Base-by-base conservation (phyloP, 148 eudicot species). In the Pouteria glomerata region DNA sequence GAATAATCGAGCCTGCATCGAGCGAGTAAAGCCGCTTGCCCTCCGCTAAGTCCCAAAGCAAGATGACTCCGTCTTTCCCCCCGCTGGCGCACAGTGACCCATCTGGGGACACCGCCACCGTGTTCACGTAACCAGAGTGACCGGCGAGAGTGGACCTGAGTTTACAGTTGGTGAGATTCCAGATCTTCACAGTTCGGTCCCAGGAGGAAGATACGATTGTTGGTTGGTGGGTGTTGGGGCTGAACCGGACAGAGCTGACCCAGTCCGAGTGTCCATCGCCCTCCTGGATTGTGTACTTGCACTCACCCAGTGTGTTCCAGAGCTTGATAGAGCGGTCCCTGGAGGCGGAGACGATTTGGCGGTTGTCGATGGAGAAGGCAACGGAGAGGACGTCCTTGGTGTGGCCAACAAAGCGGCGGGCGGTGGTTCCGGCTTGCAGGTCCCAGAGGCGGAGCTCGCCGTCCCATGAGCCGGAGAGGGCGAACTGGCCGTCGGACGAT, bases 271-370 rank as follows among this genome's bases (percentile, higher is more conserved):
- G 98, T 1, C 69, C 86, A 0, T 92, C 98, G 11, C 72, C 78
- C 3, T 86, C 98, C 76, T 88, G 90, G 24, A 92, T 92, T 4
- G 98, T 92, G 79, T 85, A 92, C 87, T 92, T 92, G 76, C 98
- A 92, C 81, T 92, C 98, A 24, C 98, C 98, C 0, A 93, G 83
- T 3, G 98, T 93, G 80, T 93, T 93, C 98, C 98, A 93, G 4
- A 93, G 98, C 85, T 87, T 90, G 73, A 93, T 93, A 0, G 91
- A 66, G 8, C 80, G 76, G 77, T 93, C 98, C 14, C 98, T 79
- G 1, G 93, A 88, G 2, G 96, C 98, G 0, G 96, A 88, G 1
- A 90, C 96, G 69, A 90, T 90, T 89, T 93, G 98, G 44, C 98
- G 91, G 72, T 92, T 92, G 61, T 93, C 98, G 58, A 93, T 79